phyloP scores from a whole-genome alignment of 768 basidiomycete species.

The Myochromella boudieri region DNA sequence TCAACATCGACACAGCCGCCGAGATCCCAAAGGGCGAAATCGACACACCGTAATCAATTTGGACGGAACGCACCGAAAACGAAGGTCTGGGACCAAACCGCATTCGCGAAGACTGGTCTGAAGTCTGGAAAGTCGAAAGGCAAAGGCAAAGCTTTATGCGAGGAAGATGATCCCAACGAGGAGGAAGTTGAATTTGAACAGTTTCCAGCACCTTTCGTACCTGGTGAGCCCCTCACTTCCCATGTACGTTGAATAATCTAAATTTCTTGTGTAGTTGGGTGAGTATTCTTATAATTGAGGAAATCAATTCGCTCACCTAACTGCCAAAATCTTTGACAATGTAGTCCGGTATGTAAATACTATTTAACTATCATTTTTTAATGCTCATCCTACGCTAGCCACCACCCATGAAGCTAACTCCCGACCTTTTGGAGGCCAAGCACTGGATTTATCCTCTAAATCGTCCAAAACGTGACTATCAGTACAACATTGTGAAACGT shows the following conservation, averaged over 20 bases:
- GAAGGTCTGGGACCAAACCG: slow-evolving; percentile 92
- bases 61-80: slow-evolving; percentile 61
- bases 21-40: slow-evolving; percentile 41
- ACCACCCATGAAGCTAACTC: slow-evolving; percentile 72
- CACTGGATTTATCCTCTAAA: slow-evolving; percentile 95
- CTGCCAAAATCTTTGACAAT: no score
- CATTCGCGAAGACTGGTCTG: slow-evolving; percentile 79
- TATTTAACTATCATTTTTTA: no score
- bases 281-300: slow-evolving; percentile 34
- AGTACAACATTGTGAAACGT: slow-evolving; percentile 86
- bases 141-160: slow-evolving; percentile 44
- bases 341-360: slow-evolving; percentile 36
- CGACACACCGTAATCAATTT: slow-evolving; percentile 42
- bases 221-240: slow-evolving; percentile 44
- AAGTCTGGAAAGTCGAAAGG: slow-evolving; percentile 53
- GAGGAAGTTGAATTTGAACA: slow-evolving; percentile 75
- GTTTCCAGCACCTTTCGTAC: slow-evolving; percentile 77
- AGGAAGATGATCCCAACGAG: slow-evolving; percentile 57
- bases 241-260: background rate
- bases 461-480: slow-evolving; percentile 85
- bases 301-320: no score
- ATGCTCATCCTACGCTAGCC: slow-evolving; percentile 43
- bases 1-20: slow-evolving; percentile 28
- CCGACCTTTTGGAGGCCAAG: slow-evolving; percentile 75
- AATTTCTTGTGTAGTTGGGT: slow-evolving; percentile 48